A percentile compares a stretch with the other conserved stretches of the same genome.
Evolutionary conservation across 1,139 yeast genomes (phyloP).

Genomic region (Wickerhamomyces sp.): DNA sequence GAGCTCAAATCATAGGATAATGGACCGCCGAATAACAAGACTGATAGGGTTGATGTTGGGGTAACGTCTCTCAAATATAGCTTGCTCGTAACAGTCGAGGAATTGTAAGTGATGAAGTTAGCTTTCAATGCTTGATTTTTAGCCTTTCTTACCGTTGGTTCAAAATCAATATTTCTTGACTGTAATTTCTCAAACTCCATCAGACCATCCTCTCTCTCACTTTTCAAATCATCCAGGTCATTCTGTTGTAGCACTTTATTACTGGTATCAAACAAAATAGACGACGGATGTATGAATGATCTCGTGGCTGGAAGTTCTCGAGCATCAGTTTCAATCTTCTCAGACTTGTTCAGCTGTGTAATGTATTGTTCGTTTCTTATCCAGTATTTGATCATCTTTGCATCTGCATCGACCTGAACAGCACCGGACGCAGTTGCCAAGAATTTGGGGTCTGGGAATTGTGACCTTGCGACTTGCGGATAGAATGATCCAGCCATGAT

Average conservation of each 20-base stretch:
- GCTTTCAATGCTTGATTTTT: constrained; percentile 32
- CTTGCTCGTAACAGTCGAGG: constrained; percentile 61
- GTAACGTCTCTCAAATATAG: constrained; percentile 71
- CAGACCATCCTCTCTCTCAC: constrained; percentile 35
- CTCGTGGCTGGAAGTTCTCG: constrained; percentile 49
- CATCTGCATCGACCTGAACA: constrained; percentile 79
- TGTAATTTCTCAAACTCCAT: constrained; percentile 25
- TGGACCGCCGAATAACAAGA: constrained; percentile 74
- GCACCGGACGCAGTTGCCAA: constrained; percentile 71
- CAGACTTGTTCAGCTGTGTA: constrained; percentile 21
- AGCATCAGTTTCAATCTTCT: constrained; percentile 9
- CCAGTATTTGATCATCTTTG: constrained; percentile 68
- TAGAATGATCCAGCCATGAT: constrained; percentile 75
- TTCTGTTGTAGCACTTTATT: constrained; percentile 20
- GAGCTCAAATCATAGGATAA: constrained; percentile 60
- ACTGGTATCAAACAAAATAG: constrained; percentile 52
- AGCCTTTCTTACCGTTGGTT: constrained; percentile 29
- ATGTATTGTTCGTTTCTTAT: constrained; percentile 51
- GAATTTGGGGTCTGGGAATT: constrained; percentile 75
- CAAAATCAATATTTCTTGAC: constrained; percentile 28
- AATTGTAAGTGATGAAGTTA: constrained; percentile 50
- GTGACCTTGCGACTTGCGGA: constrained; percentile 79
- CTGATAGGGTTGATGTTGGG: constrained; percentile 67
- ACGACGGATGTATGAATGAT: constrained; percentile 81
- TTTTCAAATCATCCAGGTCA: constrained; percentile 12